A percentile compares a stretch with the other conserved stretches of the same genome.
Evolutionary conservation across 805 yeast species (phyloP).

Genomic region (Suhomyces pyralidae): DNA sequence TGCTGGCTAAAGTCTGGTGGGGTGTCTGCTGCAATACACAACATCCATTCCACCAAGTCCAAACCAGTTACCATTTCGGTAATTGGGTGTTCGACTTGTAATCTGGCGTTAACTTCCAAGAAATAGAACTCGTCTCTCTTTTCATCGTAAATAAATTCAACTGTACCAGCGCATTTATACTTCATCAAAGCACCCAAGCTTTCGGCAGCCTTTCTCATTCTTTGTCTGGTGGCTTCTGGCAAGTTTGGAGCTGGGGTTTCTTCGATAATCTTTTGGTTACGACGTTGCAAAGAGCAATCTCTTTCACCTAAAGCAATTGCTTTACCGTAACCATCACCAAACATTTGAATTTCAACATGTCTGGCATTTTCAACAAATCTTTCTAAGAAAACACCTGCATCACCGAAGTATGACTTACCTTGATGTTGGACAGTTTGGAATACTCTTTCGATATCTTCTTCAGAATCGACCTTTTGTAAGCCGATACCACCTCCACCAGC

Average conservation of each 20-base stretch:
- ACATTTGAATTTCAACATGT: slow-evolving; percentile 94
- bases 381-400: slow-evolving; percentile 92
- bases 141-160: slow-evolving; percentile 90
- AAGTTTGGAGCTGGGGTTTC: slow-evolving; percentile 97
- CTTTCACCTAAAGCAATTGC: slow-evolving; percentile 96
- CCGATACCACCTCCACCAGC: slow-evolving; percentile 99
- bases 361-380: slow-evolving; percentile 92
- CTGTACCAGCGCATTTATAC: slow-evolving; percentile 96
- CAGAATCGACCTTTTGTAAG: slow-evolving; percentile 84
- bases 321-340: slow-evolving; percentile 92
- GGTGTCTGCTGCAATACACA: slow-evolving; percentile 81
- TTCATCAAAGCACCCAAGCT: slow-evolving; percentile 77
- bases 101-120: slow-evolving; percentile 92
- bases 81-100: slow-evolving; percentile 97
- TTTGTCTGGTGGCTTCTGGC: slow-evolving; percentile 71
- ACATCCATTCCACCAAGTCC: slow-evolving; percentile 97
- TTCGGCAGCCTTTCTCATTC: slow-evolving; percentile 82
- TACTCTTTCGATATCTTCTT: slow-evolving; percentile 75
- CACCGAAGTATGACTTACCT: slow-evolving; percentile 90
- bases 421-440: slow-evolving; percentile 91
- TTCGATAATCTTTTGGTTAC: slow-evolving; percentile 94
- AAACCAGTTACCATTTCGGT: slow-evolving; percentile 94
- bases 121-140: slow-evolving; percentile 86
- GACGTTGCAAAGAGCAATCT: slow-evolving; percentile 95
- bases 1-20: slow-evolving; percentile 72